Conservation (phyloP, 768 basidiomycete species). For the Trametes cinnabarina region DNA sequence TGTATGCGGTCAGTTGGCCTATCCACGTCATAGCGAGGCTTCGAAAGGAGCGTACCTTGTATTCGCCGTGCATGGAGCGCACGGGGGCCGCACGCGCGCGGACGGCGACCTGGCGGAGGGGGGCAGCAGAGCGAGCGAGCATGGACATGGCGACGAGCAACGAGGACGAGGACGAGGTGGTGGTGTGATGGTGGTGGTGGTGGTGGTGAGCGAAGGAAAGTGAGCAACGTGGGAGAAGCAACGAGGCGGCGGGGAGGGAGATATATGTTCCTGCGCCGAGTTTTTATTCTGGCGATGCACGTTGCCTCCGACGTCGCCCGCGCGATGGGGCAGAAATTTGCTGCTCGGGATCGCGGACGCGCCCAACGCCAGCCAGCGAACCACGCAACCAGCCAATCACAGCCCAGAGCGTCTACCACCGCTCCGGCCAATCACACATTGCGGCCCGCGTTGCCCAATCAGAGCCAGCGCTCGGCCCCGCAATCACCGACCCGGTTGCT, state of each 20-base stretch:
- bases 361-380: neutral
- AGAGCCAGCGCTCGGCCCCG: neutral
- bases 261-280: neutral
- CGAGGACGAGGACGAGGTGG: neutral
- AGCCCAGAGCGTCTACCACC: slow-evolving; percentile 9
- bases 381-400: slow-evolving; percentile 11
- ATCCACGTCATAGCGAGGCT: slow-evolving; percentile 1
- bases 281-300: neutral
- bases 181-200: neutral
- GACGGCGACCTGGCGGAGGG: slow-evolving; percentile 27
- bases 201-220: neutral
- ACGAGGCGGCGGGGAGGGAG: neutral
- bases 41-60: slow-evolving; percentile 16
- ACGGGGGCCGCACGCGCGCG: slow-evolving; percentile 22
- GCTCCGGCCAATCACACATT: neutral
- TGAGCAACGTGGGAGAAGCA: slow-evolving; percentile 6
- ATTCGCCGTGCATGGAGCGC: slow-evolving; percentile 25
- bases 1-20: neutral
- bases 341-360: neutral
- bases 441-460: neutral
- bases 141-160: slow-evolving; percentile 20
- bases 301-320: neutral
- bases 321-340: neutral
- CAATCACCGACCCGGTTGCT: neutral
- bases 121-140: slow-evolving; percentile 26